phyloP scores from a whole-genome alignment of 2,329 filamentous ascomycete genomes.

The Aurifilum marmelostoma region DNA sequence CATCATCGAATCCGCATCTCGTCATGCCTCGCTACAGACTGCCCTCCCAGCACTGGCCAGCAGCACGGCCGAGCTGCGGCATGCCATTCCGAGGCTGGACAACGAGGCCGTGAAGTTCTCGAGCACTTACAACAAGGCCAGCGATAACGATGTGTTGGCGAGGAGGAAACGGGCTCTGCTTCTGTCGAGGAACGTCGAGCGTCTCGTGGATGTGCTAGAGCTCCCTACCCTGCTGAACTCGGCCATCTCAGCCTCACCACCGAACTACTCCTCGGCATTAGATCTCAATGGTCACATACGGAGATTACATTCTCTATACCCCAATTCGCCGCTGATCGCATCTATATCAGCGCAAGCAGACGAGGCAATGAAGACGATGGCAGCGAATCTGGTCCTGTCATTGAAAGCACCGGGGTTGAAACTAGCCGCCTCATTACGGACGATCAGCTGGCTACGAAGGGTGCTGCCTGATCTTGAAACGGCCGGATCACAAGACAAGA shows the following conservation, averaged over 20 bases:
- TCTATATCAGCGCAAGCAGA: constrained; percentile 79
- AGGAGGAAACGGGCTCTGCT: constrained; percentile 79
- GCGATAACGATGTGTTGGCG: constrained; percentile 70
- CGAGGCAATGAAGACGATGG: constrained; percentile 85
- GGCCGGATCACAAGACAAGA: constrained; percentile 34
- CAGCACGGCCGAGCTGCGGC: constrained; percentile 67
- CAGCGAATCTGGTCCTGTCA: constrained; percentile 77
- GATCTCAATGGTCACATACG: constrained; percentile 95
- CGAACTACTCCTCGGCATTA: constrained; percentile 85
- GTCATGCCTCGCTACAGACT: constrained; percentile 73
- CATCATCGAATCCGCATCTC: constrained; percentile 78
- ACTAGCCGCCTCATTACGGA: constrained; percentile 86
- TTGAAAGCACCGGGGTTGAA: constrained; percentile 81
- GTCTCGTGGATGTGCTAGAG: constrained; percentile 88
- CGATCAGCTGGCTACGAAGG: constrained; percentile 86
- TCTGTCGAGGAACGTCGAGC: constrained; percentile 83
- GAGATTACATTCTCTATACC: constrained; percentile 80
- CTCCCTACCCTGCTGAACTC: constrained; percentile 84
- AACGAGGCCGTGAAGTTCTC: constrained; percentile 79
- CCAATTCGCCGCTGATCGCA: constrained; percentile 73
- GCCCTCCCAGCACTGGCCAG: constrained; percentile 72
- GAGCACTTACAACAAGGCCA: constrained; percentile 75
- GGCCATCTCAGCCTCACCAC: constrained; percentile 66
- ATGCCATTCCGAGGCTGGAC: constrained; percentile 79
- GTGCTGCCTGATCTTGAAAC: constrained; percentile 78